Conservation (phyloP, 257 asterid genomes). For the Penstemon eatonii region DNA sequence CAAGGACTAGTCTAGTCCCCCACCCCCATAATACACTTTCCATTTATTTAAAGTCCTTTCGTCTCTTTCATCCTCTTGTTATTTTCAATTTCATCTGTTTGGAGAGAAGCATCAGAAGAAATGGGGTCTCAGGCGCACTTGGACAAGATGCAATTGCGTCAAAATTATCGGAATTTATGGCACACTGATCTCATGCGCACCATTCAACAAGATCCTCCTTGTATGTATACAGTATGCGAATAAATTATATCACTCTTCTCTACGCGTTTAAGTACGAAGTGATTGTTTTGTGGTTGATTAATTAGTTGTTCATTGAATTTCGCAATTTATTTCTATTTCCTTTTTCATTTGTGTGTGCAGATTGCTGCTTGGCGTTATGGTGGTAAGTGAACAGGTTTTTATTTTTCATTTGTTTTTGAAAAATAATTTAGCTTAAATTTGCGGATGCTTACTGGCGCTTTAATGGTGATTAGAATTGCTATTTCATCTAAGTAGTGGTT, state of each 20-base stretch:
- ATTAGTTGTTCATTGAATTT: constrained; percentile 16
- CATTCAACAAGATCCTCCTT: constrained; percentile 68
- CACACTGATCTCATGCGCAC: constrained; percentile 92
- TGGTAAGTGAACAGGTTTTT: constrained; percentile 52
- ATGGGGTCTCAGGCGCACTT: constrained; percentile 69
- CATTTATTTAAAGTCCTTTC: too few species aligned
- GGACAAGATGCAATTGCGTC: constrained; percentile 86
- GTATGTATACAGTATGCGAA: constrained; percentile 35
- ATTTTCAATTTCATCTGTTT: neutral
- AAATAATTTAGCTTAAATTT: neutral
- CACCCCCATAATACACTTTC: too few species aligned
- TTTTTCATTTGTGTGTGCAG: constrained; percentile 43
- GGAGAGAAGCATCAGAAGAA: constrained; percentile 18
- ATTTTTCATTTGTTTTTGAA: neutral
- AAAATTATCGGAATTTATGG: constrained; percentile 83
- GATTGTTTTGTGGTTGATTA: neutral
- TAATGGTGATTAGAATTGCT: too few species aligned
- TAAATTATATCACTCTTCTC: neutral
- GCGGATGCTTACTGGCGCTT: neutral
- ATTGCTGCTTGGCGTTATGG: constrained; percentile 85
- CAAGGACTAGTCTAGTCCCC: too few species aligned
- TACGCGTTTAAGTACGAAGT: too few species aligned
- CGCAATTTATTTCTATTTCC: neutral
- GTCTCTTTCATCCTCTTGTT: too few species aligned
- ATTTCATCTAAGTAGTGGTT: too few species aligned